Evolutionary conservation across 208 protist genomes (phyloP), one percentile per base, ranked within the genome.

Genomic region (Crithidia fasciculata): DNA sequence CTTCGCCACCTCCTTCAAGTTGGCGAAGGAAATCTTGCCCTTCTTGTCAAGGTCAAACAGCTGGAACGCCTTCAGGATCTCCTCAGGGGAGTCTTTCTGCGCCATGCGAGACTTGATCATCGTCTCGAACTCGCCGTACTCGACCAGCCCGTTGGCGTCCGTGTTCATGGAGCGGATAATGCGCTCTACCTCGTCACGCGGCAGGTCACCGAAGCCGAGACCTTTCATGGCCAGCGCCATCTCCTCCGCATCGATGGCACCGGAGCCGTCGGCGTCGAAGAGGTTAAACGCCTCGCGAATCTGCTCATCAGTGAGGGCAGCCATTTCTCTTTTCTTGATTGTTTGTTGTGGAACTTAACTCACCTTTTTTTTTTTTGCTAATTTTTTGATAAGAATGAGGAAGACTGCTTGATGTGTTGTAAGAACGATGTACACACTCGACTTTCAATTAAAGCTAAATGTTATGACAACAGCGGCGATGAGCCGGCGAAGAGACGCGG

Each of bases 201-300:
- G 89, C 18, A 95, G 74, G 67, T 98, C 96, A 50, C 91, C 92
- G 69, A 98, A 98, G 54, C 97, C 97, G 6, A 99, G 92, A 5
- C 93, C 93, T 72, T 97, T 96, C 96, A 98, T 97, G 12, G 95
- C 93, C n/a, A 98, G 78, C 39, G 96, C 95, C 84, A 98, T 94
- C 80, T 98, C 93, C 75, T 98, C 93, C 43, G 85, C 91, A 53
- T 98, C 92, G 69, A 98, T 98, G 5, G 84, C 74, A 8, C 97
- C 97, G 36, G 88, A 90, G 60, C 97, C 94, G 75, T 99, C 96
- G 8, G 91, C 91, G 79, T 99, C 97, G 64, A 99, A 99, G n/a
- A 99, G 94, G 58, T 99, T 97, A 78, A 99, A 99, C 15, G 98
- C 98, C 88, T 99, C 97, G 13, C 91, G 89, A 43, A 99, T 98